phyloP scores from a whole-genome alignment of 2,329 filamentous ascomycete genomes.

The Curvularia hawaiiensis region DNA sequence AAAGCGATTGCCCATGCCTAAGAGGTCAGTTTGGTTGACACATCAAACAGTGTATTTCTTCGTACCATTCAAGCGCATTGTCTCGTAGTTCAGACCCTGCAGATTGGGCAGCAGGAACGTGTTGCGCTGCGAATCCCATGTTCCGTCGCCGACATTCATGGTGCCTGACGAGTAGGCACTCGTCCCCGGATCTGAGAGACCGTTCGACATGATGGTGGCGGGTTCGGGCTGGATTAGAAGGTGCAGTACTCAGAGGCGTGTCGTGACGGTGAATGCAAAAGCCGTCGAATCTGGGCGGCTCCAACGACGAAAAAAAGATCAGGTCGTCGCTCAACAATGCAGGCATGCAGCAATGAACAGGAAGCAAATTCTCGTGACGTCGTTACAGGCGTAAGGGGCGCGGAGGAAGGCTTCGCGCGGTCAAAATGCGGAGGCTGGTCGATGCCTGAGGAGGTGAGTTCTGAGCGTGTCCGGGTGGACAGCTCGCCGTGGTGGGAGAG shows the following conservation, averaged over 20 bases:
- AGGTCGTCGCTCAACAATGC: conserved; percentile 15
- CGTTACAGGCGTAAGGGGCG: conserved; percentile 34
- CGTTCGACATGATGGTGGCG: conserved; percentile 33
- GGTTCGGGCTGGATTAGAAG: neutral
- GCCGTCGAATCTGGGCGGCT: conserved; percentile 5
- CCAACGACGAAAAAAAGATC: conserved; percentile 14
- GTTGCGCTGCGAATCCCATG: conserved; percentile 79
- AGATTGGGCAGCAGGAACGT: conserved; percentile 80
- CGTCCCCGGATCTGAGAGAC: conserved; percentile 71
- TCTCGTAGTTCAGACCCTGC: conserved; percentile 76
- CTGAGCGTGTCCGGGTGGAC: conserved; percentile 44
- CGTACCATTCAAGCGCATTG: conserved; percentile 82
- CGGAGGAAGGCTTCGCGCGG: conserved; percentile 19
- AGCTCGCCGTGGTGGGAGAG: conserved; percentile 30
- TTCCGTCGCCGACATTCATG: conserved; percentile 80
- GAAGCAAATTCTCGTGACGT: conserved; percentile 36
- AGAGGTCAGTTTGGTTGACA: conserved; percentile 19
- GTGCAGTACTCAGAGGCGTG: neutral
- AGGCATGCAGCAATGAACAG: conserved; percentile 16
- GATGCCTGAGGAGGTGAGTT: conserved; percentile 21
- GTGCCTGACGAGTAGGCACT: conserved; percentile 75
- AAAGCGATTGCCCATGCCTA: conserved; percentile 85
- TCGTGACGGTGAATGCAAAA: conserved; percentile 17
- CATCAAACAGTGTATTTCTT: neutral
- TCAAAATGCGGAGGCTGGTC: conserved; percentile 28